Evolutionary conservation across 768 basidiomycete species (phyloP), one percentile per base, ranked within the genome.

Genomic region (Hemileccinum rubropunctum): DNA sequence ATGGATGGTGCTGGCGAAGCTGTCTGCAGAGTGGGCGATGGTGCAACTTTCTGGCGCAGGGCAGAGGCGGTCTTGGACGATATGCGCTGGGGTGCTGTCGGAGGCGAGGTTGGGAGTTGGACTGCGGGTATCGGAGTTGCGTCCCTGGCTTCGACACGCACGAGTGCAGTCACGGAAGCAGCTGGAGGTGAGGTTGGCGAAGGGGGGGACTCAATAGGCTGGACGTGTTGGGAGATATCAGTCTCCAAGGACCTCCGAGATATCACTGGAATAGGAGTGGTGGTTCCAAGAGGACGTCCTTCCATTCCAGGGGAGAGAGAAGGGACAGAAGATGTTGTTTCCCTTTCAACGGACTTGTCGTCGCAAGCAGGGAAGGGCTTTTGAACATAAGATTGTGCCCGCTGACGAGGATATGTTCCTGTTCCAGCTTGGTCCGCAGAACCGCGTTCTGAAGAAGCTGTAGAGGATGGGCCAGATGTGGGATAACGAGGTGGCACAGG

Each of bases 401-500:
- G 64, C 18, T 54, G 62, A 43, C 67, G 68, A n/a, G 50, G 42
- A 17, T 51, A 45, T 4, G 47, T 32, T 30, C 43, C 54, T 17
- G 42, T 34, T 27, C 43, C 53, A 20, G 41, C 46, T 46, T 58
- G 65, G 21, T 62, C 56, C 12, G 42, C 47, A 14, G 56, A 59
- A 46, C 53, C 45, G 47, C 53, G 49, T 66, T 74, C 62, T 17
- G 73, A 74, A 21, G 70, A 68, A 28, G 69, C 60, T 21, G 77
- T 75, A 8, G 78, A 78, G 6, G 76, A 68, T n/a, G 77, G 75
- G 10, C 76, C 76, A 34, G 60, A 56, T 14, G 60, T 51, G 21
- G 73, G 77, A 54, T 76, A 79, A 36, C 81, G 80, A 45, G 83
- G 83, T n/a, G 81, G 82, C 42, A 83, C 68, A 18, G 82, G 82